Evolutionary conservation across 148 eudicot genomes (phyloP).

Genomic region (Amaranthus cruentus): DNA sequence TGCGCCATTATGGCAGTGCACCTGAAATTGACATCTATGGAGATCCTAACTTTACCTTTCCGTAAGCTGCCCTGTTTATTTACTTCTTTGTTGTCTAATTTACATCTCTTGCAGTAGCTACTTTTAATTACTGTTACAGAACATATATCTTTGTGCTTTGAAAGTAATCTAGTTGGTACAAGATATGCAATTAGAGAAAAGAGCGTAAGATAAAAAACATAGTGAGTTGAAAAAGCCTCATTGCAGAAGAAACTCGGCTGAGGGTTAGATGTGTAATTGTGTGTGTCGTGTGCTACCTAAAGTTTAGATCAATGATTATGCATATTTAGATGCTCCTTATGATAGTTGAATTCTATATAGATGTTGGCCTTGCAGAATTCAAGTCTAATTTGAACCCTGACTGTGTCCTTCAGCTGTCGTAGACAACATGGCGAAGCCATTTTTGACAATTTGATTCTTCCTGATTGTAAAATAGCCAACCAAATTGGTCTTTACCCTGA

Average conservation of each 20-base stretch:
- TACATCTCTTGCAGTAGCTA: neutral
- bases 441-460: neutral
- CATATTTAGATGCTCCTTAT: neutral
- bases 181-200: neutral
- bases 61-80: constrained; percentile 42
- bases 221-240: no score
- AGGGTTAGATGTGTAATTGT: neutral
- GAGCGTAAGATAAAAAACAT: neutral
- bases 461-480: neutral
- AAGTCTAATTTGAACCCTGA: neutral
- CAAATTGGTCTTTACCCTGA: neutral
- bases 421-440: neutral
- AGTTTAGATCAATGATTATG: neutral
- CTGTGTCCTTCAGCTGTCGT: neutral
- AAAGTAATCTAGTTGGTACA: neutral
- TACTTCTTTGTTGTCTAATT: neutral
- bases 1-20: constrained; percentile 78
- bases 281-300: neutral
- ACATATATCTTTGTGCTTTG: neutral
- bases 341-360: neutral
- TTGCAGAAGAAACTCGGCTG: neutral
- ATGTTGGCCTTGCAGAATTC: neutral
- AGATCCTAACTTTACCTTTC: constrained; percentile 80
- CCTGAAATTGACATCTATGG: constrained; percentile 80
- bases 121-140: neutral